Percentiles rank a stretch among this genome's conserved stretches.
These are phyloP conservation scores for Diversispora epigaea DNA, from an alignment of 192 early-diverging fungal species.

Conservation along the genomic window DNA sequence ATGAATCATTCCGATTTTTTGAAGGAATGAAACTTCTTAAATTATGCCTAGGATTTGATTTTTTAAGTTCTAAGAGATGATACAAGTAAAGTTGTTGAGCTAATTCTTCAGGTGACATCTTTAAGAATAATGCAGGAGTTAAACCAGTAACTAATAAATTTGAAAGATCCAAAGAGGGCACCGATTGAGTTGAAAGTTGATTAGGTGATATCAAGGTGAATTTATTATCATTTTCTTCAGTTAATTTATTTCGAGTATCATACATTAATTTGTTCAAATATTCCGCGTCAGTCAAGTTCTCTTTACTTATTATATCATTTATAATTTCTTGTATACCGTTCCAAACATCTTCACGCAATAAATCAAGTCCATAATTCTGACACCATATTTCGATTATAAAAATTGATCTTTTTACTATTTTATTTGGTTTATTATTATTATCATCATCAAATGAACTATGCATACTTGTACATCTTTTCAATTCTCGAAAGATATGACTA, in stretches of 20 bases:
- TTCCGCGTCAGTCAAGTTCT: background rate
- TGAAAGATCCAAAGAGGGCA: constrained; percentile 43
- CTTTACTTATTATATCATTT: constrained; percentile 14
- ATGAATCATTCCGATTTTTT: constrained; percentile 36
- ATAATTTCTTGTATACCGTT: constrained; percentile 36
- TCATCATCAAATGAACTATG: constrained; percentile 28
- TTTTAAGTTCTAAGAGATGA: constrained; percentile 46
- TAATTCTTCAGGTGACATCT: constrained; percentile 57
- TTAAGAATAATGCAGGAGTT: constrained; percentile 61
- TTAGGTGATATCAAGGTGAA: background rate
- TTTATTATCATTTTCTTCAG: constrained; percentile 2
- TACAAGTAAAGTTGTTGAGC: constrained; percentile 70
- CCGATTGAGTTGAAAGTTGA: background rate
- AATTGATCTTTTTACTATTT: constrained; percentile 1
- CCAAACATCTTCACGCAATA: constrained; percentile 37
- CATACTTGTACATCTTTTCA: constrained; percentile 13
- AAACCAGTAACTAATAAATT: constrained; percentile 60
- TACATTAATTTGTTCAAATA: constrained; percentile 16
- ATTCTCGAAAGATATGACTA: constrained; percentile 28
- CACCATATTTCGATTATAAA: constrained; percentile 39
- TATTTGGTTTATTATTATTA: constrained; percentile 1
- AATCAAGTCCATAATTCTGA: constrained; percentile 33
- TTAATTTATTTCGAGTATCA: background rate
- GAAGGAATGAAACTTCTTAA: constrained; percentile 39
- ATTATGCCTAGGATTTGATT: constrained; percentile 10